phyloP scores from a whole-genome alignment of 345 rosid species.

The Rhizophora mangle region DNA sequence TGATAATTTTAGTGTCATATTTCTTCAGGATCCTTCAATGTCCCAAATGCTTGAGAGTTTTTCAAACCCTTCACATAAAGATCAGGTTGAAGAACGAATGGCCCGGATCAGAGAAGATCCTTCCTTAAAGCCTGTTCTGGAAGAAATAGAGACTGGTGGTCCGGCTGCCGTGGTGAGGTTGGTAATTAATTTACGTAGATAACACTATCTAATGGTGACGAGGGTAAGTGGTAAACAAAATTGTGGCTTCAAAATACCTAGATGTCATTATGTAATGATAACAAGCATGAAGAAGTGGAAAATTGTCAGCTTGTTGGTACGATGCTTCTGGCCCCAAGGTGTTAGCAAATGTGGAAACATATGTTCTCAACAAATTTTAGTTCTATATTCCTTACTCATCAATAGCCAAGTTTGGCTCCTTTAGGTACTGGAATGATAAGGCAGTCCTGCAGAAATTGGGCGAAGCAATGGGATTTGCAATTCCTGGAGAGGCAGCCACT shows the following conservation, averaged over 20 bases:
- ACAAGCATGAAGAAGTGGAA: background rate
- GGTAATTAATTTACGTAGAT: slow-evolving; percentile 15
- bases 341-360: background rate
- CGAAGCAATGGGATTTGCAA: slow-evolving; percentile 96
- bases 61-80: slow-evolving; percentile 72
- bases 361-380: slow-evolving; percentile 2
- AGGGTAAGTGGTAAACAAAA: background rate
- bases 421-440: slow-evolving; percentile 95
- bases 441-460: slow-evolving; percentile 88
- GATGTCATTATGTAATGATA: no score
- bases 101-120: slow-evolving; percentile 83
- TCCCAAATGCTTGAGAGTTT: slow-evolving; percentile 86
- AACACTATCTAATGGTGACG: background rate
- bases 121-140: slow-evolving; percentile 75
- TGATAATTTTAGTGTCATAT: slow-evolving; percentile 4
- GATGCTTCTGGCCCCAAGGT: background rate
- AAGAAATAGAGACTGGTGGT: slow-evolving; percentile 89
- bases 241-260: no score
- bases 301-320: background rate
- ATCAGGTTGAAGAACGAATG: slow-evolving; percentile 87
- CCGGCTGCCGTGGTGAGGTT: slow-evolving; percentile 98
- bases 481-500: slow-evolving; percentile 56
- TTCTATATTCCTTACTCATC: slow-evolving; percentile 3
- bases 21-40: slow-evolving; percentile 88
- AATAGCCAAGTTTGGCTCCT: slow-evolving; percentile 10